A percentile compares a stretch with the other conserved stretches of the same genome.
phyloP scores from a whole-genome alignment of 164 flowering plant genomes.

The Piper longum region DNA sequence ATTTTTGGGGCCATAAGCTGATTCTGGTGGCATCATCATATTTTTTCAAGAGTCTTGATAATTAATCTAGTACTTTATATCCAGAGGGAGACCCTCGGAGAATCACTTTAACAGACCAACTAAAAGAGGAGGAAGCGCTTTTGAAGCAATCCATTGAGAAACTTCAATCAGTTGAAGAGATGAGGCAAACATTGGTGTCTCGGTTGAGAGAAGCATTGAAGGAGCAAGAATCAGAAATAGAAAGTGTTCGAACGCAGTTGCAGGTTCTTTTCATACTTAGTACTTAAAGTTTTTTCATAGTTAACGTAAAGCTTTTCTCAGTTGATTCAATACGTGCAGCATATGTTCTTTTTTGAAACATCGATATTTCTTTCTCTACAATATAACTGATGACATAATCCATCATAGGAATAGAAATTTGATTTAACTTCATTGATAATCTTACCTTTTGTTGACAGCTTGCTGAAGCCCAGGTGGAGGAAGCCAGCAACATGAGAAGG shows the following conservation, averaged over 20 bases:
- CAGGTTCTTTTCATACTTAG: slow-evolving; percentile 37
- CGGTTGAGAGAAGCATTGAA: slow-evolving; percentile 72
- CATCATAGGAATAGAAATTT: not conserved
- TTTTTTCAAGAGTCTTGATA: not conserved
- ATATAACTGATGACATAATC: too few relatives aligned
- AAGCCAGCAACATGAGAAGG: slow-evolving; percentile 46
- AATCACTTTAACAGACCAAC: slow-evolving; percentile 44
- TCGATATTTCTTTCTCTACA: too few relatives aligned
- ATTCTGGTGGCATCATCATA: too few relatives aligned
- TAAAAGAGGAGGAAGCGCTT: slow-evolving; percentile 61
- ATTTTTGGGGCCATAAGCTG: not conserved
- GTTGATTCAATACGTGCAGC: too few relatives aligned
- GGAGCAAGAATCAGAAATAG: slow-evolving; percentile 90
- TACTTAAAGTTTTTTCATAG: not conserved
- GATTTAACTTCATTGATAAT: not conserved
- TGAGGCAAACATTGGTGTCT: slow-evolving; percentile 54
- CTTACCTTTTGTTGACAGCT: slow-evolving; percentile 26
- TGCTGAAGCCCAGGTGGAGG: slow-evolving; percentile 68
- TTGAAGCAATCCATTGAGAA: slow-evolving; percentile 70
- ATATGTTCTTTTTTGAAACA: too few relatives aligned
- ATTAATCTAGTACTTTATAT: slow-evolving; percentile 2
- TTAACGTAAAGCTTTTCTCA: too few relatives aligned
- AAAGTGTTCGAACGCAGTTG: slow-evolving; percentile 82
- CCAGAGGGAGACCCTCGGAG: slow-evolving; percentile 67
- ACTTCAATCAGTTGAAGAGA: slow-evolving; percentile 64